Evolutionary conservation across 2,329 filamentous ascomycete species (phyloP).

Genomic region (Madurella mycetomatis): DNA sequence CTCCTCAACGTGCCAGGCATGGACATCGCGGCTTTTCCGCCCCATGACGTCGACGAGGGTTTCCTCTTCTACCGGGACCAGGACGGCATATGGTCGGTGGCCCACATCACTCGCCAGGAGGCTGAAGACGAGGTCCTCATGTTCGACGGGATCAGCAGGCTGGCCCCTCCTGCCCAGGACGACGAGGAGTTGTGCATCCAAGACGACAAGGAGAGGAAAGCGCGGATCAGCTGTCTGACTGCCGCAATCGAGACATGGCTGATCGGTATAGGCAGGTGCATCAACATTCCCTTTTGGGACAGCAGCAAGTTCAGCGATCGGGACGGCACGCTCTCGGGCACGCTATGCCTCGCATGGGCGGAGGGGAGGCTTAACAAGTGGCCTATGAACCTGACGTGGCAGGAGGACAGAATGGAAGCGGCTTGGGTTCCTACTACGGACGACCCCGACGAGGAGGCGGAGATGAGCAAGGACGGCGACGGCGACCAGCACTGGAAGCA

Average conservation of each 20-base stretch:
- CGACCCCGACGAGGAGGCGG: too few relatives aligned
- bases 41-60: background rate
- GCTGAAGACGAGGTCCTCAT: background rate
- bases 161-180: background rate
- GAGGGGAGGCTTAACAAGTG: background rate
- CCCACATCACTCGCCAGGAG: background rate
- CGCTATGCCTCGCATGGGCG: background rate
- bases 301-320: background rate
- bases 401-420: too few relatives aligned
- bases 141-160: slow-evolving; percentile 3
- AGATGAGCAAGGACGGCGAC: too few relatives aligned
- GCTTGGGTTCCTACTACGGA: too few relatives aligned
- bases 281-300: background rate
- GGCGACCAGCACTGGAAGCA: too few relatives aligned
- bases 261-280: background rate
- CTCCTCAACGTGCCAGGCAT: slow-evolving; percentile 2
- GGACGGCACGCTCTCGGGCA: background rate
- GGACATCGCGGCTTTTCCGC: background rate
- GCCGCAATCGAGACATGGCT: background rate
- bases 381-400: background rate
- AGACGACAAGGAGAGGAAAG: background rate
- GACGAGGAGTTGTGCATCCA: background rate
- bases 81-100: slow-evolving; percentile 3
- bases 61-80: slow-evolving; percentile 2
- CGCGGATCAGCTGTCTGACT: background rate